Evolutionary conservation across 176 grass and related monocot species (phyloP).

Genomic region (Aechmea fasciata): DNA sequence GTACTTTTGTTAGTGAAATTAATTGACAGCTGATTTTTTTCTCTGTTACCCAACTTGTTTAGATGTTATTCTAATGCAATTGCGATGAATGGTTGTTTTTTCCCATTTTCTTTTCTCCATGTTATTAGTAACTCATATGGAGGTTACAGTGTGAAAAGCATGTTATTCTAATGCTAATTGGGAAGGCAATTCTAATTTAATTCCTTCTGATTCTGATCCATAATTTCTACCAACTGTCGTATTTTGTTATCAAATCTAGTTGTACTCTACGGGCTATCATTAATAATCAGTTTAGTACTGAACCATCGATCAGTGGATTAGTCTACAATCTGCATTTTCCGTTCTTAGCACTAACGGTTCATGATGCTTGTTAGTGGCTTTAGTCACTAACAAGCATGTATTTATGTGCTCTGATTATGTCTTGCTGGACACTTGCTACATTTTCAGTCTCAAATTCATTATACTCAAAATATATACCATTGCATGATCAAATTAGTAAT

Average conservation of each 20-base stretch:
- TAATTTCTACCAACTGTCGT: no score
- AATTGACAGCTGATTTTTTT: not conserved
- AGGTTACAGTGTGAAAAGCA: not conserved
- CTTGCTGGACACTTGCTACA: not conserved
- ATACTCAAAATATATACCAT: not conserved
- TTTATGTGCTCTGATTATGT: not conserved
- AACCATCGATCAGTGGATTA: no score
- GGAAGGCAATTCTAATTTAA: not conserved
- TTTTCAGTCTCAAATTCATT: not conserved
- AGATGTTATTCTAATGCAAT: not conserved
- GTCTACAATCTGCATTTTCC: no score
- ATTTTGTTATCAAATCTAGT: no score
- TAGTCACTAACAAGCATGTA: not conserved
- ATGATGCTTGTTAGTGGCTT: no score
- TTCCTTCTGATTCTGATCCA: not conserved
- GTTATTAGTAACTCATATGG: not conserved
- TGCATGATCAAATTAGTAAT: not conserved
- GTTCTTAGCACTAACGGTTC: no score
- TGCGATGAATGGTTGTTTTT: not conserved
- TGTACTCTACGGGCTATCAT: no score
- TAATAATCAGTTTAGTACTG: no score
- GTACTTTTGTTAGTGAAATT: conserved; percentile 1
- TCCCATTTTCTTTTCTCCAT: not conserved
- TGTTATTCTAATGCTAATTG: not conserved
- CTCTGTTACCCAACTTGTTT: not conserved